Evolutionary conservation across 2,329 filamentous ascomycete species (phyloP).

Genomic region (Zymoseptoria ardabiliae): DNA sequence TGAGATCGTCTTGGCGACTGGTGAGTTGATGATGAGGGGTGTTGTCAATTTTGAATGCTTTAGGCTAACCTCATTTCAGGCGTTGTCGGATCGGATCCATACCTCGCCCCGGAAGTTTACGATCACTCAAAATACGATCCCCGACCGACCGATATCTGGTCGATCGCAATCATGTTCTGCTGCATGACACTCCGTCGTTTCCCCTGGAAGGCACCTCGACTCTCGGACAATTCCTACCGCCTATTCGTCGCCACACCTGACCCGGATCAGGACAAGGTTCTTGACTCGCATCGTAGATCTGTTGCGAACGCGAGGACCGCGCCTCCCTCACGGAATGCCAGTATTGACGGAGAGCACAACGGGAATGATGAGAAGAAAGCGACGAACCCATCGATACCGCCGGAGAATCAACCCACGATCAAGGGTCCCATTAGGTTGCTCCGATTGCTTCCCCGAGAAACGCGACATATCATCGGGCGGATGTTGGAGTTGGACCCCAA

Average conservation of each 20-base stretch:
- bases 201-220: conserved; percentile 90
- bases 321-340: conserved; percentile 34
- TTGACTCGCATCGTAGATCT: conserved; percentile 23
- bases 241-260: conserved; percentile 83
- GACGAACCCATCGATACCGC: conserved; percentile 16
- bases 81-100: conserved; percentile 83
- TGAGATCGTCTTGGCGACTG: conserved; percentile 71
- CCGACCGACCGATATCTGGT: conserved; percentile 93
- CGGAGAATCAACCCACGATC: conserved; percentile 51
- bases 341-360: conserved; percentile 17
- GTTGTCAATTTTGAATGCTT: background rate
- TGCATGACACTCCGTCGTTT: conserved; percentile 96
- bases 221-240: conserved; percentile 90
- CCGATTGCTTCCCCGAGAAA: conserved; percentile 79
- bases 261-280: conserved; percentile 47
- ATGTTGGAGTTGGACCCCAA: conserved; percentile 89
- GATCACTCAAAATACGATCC: conserved; percentile 90
- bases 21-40: conserved; percentile 51
- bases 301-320: conserved; percentile 29
- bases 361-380: conserved; percentile 29
- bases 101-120: conserved; percentile 93
- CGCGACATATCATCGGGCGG: conserved; percentile 76
- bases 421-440: conserved; percentile 88
- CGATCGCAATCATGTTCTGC: conserved; percentile 94
- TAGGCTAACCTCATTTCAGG: conserved; percentile 39